Percentiles rank a stretch among this genome's conserved stretches.
Conservation (phyloP, 2,329 filamentous ascomycete genomes). For the Penicillium vulpinum region DNA sequence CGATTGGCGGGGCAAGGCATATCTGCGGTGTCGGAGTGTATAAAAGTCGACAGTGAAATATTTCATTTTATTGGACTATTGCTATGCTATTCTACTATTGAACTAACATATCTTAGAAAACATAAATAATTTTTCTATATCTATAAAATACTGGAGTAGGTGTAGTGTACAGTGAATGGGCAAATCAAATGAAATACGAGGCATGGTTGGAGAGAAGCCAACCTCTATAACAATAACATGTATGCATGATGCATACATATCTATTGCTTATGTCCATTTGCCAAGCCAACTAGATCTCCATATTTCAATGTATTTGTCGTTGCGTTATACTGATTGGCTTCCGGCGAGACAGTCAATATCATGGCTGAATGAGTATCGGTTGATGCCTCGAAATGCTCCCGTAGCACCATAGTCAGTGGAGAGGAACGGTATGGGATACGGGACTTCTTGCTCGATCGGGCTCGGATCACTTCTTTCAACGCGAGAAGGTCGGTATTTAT, state of each 20-base stretch:
- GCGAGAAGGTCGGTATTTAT: slow-evolving; percentile 50
- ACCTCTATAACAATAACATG: neutral
- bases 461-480: slow-evolving; percentile 50
- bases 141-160: neutral
- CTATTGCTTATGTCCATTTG: slow-evolving; percentile 1
- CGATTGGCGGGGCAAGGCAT: slow-evolving; percentile 7
- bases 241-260: neutral
- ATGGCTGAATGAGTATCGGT: slow-evolving; percentile 35
- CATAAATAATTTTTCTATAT: too few relatives aligned
- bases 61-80: neutral
- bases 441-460: slow-evolving; percentile 34
- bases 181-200: neutral
- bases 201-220: neutral
- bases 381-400: slow-evolving; percentile 38
- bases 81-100: too few relatives aligned
- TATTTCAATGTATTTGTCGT: slow-evolving; percentile 49
- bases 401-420: slow-evolving; percentile 47
- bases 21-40: slow-evolving; percentile 9
- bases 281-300: slow-evolving; percentile 41
- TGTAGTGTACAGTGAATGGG: neutral
- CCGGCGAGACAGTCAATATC: slow-evolving; percentile 44
- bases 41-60: neutral
- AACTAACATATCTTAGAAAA: too few relatives aligned
- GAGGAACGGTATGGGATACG: slow-evolving; percentile 47
- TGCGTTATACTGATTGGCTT: slow-evolving; percentile 38